Evolutionary conservation across 2,329 filamentous ascomycete species (phyloP).

Genomic region (Colletotrichum scovillei): DNA sequence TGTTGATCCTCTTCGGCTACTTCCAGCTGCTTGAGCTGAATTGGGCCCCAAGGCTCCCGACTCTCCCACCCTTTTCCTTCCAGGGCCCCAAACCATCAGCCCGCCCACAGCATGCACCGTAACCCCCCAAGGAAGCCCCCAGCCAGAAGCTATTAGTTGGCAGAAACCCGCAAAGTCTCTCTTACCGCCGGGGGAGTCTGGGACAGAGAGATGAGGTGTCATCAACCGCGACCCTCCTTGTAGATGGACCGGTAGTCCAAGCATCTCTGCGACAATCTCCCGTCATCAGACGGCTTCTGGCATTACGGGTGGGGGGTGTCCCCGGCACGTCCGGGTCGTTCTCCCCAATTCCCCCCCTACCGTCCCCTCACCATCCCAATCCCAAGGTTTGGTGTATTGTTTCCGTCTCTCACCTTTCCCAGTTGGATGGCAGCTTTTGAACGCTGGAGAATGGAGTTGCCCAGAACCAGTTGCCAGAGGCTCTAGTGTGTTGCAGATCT

Average conservation of each 20-base stretch:
- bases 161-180: neutral
- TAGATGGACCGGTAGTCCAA: neutral
- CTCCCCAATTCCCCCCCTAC: neutral
- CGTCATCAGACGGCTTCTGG: slow-evolving; percentile 31
- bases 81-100: neutral
- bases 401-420: slow-evolving; percentile 17
- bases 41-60: neutral
- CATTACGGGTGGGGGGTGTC: slow-evolving; percentile 3
- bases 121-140: neutral
- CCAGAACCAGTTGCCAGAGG: neutral
- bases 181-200: neutral
- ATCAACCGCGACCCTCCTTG: neutral
- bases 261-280: slow-evolving; percentile 27
- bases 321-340: neutral
- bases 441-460: neutral
- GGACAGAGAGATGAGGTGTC: slow-evolving; percentile 4
- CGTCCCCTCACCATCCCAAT: neutral
- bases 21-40: neutral
- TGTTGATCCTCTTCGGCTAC: neutral
- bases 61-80: neutral
- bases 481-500: slow-evolving; percentile 20
- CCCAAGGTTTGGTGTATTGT: neutral
- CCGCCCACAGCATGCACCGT: too few relatives aligned
- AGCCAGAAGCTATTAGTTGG: neutral
- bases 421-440: neutral